phyloP scores from a whole-genome alignment of 306 rosid species.

The Urtica urens region DNA sequence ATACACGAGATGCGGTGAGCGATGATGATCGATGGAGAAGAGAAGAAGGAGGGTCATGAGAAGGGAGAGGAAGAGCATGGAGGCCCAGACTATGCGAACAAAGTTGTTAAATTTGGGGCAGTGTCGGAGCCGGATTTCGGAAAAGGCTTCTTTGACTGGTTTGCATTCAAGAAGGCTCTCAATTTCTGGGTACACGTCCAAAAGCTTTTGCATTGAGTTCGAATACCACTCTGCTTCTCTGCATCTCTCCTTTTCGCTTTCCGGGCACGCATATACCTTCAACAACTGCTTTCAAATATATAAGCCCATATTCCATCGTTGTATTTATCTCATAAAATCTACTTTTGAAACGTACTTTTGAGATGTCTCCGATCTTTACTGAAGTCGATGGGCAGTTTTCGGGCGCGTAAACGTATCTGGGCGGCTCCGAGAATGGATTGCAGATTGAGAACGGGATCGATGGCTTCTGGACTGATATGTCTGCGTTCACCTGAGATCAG shows the following conservation, averaged over 20 bases:
- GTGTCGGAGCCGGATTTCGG: constrained; percentile 33
- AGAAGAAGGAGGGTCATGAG: constrained; percentile 36
- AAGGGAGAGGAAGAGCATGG: constrained; percentile 26
- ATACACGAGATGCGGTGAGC: too few relatives aligned
- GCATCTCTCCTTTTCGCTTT: constrained; percentile 23
- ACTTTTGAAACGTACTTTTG: constrained; percentile 32
- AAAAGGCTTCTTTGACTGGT: constrained; percentile 47
- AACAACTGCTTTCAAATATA: constrained; percentile 29
- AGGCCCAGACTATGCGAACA: constrained; percentile 37
- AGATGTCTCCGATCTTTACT: constrained; percentile 48
- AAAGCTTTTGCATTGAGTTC: constrained; percentile 40
- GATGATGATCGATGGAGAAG: constrained; percentile 18
- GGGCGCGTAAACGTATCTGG: constrained; percentile 40
- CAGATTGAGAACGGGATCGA: constrained; percentile 27
- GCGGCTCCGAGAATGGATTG: constrained; percentile 73
- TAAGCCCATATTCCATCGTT: neutral
- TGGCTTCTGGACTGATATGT: constrained; percentile 22
- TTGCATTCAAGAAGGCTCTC: constrained; percentile 46
- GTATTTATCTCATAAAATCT: neutral
- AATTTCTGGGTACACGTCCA: constrained; percentile 43
- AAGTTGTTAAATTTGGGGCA: constrained; percentile 51
- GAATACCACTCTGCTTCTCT: constrained; percentile 31
- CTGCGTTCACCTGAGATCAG: constrained; percentile 40
- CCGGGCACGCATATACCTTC: constrained; percentile 32
- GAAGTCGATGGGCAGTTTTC: constrained; percentile 36